These are phyloP conservation scores for Dentipellis sp. DNA, from an alignment of 768 basidiomycete genomes.

Conservation along the genomic window DNA sequence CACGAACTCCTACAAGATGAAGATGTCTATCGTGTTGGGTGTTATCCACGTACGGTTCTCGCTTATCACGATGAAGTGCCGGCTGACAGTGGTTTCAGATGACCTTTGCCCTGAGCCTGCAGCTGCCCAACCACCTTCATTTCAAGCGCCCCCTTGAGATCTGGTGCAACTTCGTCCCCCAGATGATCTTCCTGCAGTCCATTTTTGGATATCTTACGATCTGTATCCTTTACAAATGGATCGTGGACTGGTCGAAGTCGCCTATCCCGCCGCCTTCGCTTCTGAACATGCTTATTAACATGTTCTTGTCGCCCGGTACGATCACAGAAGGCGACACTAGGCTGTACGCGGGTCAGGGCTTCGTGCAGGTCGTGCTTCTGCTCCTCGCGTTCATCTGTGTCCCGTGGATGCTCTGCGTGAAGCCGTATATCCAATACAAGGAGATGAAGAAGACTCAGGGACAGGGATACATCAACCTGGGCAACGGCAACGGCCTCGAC, in stretches of 20 bases:
- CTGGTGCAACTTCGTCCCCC: conserved; percentile 93
- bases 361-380: conserved; percentile 73
- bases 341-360: conserved; percentile 82
- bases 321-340: conserved; percentile 52
- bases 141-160: conserved; percentile 86
- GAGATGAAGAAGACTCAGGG: conserved; percentile 78
- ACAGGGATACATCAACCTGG: conserved; percentile 75
- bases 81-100: conserved; percentile 47
- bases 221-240: conserved; percentile 97
- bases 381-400: conserved; percentile 79
- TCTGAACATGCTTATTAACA: conserved; percentile 90
- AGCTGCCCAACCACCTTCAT: conserved; percentile 90
- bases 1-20: conserved; percentile 99
- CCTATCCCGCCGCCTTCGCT: conserved; percentile 74
- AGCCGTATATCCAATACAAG: conserved; percentile 88
- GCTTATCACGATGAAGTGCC: neutral
- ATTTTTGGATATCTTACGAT: conserved; percentile 95
- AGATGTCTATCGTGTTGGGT: conserved; percentile 94
- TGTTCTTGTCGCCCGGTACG: conserved; percentile 89
- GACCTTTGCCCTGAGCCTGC: conserved; percentile 96
- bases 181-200: conserved; percentile 94
- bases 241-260: conserved; percentile 77
- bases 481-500: conserved; percentile 36
- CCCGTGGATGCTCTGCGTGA: conserved; percentile 87
- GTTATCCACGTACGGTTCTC: conserved; percentile 76